A percentile compares a stretch with the other conserved stretches of the same genome.
phyloP scores from a whole-genome alignment of 208 protist genomes.

The Acanthamoeba healyi region DNA sequence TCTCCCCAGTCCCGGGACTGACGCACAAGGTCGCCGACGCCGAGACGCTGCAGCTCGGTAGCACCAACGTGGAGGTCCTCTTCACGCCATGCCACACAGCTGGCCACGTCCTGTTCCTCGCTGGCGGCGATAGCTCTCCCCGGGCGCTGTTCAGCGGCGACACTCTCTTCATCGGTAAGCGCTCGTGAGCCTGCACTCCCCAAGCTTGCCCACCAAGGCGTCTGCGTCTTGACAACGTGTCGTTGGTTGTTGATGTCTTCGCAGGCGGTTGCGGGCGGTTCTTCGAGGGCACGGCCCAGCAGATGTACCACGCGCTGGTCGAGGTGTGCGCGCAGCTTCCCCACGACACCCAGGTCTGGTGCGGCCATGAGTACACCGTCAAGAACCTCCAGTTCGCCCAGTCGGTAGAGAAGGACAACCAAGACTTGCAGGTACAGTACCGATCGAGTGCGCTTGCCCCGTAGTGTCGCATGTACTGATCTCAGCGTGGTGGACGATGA shows the following conservation, averaged over 20 bases:
- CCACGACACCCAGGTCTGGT: slow-evolving; percentile 75
- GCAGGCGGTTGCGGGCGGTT: slow-evolving; percentile 93
- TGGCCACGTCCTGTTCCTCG: slow-evolving; percentile 90
- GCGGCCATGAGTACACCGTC: slow-evolving; percentile 86
- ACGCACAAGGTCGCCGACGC: slow-evolving; percentile 89
- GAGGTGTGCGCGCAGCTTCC: slow-evolving; percentile 73
- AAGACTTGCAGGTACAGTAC: slow-evolving; percentile 49
- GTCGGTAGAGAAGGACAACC: slow-evolving; percentile 79
- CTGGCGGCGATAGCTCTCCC: slow-evolving; percentile 78
- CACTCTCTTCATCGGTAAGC: slow-evolving; percentile 93
- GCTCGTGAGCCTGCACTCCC: not conserved
- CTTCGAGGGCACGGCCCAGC: slow-evolving; percentile 92
- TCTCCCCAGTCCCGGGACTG: slow-evolving; percentile 81
- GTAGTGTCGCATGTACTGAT: not conserved
- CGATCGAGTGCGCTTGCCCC: not conserved
- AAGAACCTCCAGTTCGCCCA: slow-evolving; percentile 83
- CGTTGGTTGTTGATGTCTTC: not conserved
- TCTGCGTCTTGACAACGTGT: not conserved
- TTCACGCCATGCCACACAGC: slow-evolving; percentile 93
- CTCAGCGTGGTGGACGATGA: not conserved
- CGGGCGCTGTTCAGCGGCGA: slow-evolving; percentile 94
- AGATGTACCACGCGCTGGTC: slow-evolving; percentile 80
- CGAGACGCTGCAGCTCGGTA: slow-evolving; percentile 89
- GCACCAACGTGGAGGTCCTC: slow-evolving; percentile 89
- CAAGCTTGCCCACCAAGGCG: not conserved